Base-by-base conservation (phyloP, 2,329 filamentous ascomycete species). In the Fusarium protoensiforme region DNA sequence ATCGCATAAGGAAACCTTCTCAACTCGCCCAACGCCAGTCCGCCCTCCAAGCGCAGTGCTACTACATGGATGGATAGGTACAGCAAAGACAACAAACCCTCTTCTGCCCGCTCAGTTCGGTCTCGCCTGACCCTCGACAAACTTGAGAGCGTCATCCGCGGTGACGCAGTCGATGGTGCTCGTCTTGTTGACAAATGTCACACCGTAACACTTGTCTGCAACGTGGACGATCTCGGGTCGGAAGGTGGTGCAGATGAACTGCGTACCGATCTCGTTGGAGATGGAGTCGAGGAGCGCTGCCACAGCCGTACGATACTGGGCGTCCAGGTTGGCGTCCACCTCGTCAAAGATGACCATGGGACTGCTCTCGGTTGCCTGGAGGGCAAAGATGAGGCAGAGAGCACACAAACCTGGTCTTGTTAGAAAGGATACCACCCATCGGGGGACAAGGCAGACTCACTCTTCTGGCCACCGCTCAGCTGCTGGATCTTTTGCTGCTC, bases 321-420 rank as follows among this genome's bases (percentile, higher is more conserved):
- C 95, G 81, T 99, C 96, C 27, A 99, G 89, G 81, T 99, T 99
- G 82, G 96, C 96, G 80, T 99, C 96, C 73, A 99, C 98, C 84
- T 99, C 96, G 82, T 99, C 96, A 78, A 99, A 99, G 78, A 99
- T 95, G 81, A 99, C 98, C 88, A 99, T 98, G 1, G 96, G 96
- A 51, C 96, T 97, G 11, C 96, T 96, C 81, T 99, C 96, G 68
- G 96, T 98, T 76, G 95, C 94, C 83, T 99, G 96, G 76, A 99
- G 97, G n/a, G 96, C 96, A 81, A 99, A 99, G 76, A 99, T 97
- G 60, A 99, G 90, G 51, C 96, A 97, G n/a, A 99, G 90, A 11
- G 96, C 96, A 83, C 96, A 98, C 71, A 98, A 87, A 90, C 94
- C 93, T 95, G 72, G 8, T 59, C 53, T 33, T 70, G 51, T 68